Evolutionary conservation across 805 yeast species (phyloP), one percentile per base, ranked within the genome.

Genomic region (Yamadazyma paraphyllophila): DNA sequence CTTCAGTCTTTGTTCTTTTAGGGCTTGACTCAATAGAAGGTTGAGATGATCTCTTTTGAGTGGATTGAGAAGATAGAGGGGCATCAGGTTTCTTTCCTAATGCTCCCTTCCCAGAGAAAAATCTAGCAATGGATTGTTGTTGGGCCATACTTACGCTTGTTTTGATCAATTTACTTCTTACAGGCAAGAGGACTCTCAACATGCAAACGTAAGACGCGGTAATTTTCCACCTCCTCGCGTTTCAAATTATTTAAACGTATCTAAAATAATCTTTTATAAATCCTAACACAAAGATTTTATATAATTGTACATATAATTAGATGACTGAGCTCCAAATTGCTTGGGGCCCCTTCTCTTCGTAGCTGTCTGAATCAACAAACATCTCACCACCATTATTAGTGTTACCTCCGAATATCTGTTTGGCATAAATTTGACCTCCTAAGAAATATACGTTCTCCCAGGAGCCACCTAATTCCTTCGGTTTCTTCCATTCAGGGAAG

Each of bases 401-500:
- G 37, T 81, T 77, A 42, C 74, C 73, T 7, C 83, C 80, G 59
- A 86, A 91, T 11, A 88, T 79, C 68, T 89, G 96, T 64, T 88
- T 89, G 14, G 96, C 81, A 36, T 88, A 84, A 40, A 91, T 86
- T 64, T 89, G 88, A 2, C 87, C 96, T 2, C 98, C 98, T 50
- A 91, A 68, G 59, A 91, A 88, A 47, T 81, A 75, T 27, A 84
- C 80, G 54, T 88, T 90, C 47, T 84, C 82, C 77, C 77, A 71
- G 24, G 85, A 83, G 1, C 92, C 90, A 32, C 67, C 65, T 36
- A 48, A 56, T 25, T 67, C 73, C 57, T 69, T 69, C 7, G 76
- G 74, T 49, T 65, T 62, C 66, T 91, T 91, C 97, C 97, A 92
- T 54, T 88, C 96, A 1, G 96, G 88, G 67, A 92, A 92, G 64